Conservation (phyloP, 257 asterid species). For the Rauvolfia tetraphylla region DNA sequence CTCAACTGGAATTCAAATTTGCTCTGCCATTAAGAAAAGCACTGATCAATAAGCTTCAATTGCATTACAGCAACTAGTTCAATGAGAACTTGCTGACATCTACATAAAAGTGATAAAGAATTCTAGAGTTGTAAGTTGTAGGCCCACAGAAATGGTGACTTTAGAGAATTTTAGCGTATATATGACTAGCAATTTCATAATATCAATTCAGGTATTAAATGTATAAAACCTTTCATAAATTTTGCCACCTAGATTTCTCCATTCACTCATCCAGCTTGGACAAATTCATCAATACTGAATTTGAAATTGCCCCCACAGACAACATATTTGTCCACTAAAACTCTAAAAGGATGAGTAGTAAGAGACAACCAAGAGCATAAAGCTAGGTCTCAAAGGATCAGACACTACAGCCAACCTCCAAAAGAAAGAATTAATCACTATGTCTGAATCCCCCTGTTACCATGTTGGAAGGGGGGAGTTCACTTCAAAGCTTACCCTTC, state of each 20-base stretch:
- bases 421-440: not conserved
- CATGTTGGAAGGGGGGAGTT: not conserved
- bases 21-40: conserved; percentile 60
- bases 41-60: conserved; percentile 5
- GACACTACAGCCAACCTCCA: not conserved
- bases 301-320: not conserved
- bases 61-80: not conserved
- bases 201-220: not conserved
- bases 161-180: not conserved
- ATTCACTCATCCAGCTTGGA: not conserved
- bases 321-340: not conserved
- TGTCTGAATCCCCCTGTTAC: not conserved
- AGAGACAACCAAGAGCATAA: not conserved
- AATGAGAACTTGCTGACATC: not conserved
- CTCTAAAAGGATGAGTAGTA: not conserved
- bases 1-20: conserved; percentile 95
- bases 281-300: not conserved
- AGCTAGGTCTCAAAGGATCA: not conserved
- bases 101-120: not conserved
- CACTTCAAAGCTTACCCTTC: not conserved
- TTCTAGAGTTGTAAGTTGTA: not conserved
- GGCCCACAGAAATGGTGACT: not conserved
- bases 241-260: conserved; percentile 1
- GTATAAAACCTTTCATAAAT: not conserved
- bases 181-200: too few species aligned